Evolutionary conservation across 208 protist genomes (phyloP).

Genomic region (Leishmania turanica): DNA sequence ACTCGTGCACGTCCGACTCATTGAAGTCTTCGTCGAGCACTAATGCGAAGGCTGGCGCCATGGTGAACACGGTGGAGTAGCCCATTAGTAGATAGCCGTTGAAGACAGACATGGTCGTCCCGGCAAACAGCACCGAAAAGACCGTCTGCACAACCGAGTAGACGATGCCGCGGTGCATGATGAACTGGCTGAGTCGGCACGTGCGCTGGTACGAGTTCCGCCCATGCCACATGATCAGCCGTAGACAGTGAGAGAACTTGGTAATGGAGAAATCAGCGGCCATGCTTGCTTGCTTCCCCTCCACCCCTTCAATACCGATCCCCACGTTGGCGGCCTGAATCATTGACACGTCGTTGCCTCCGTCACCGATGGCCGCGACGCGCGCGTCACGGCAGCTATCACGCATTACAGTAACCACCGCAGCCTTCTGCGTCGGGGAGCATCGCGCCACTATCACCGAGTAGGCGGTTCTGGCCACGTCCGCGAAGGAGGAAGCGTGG

Average conservation of each 20-base stretch:
- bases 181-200: slow-evolving; percentile 95
- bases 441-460: slow-evolving; percentile 97
- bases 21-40: slow-evolving; percentile 97
- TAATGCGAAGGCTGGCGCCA: slow-evolving; percentile 97
- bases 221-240: slow-evolving; percentile 91
- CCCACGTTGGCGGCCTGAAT: slow-evolving; percentile 95
- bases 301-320: slow-evolving; percentile 98
- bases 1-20: slow-evolving; percentile 92
- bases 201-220: slow-evolving; percentile 93
- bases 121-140: slow-evolving; percentile 98
- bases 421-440: slow-evolving; percentile 98
- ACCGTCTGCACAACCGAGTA: slow-evolving; percentile 98
- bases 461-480: slow-evolving; percentile 66
- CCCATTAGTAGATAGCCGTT: slow-evolving; percentile 96
- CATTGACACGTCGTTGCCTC: slow-evolving; percentile 99
- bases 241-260: slow-evolving; percentile 93
- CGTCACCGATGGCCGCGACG: slow-evolving; percentile 97
- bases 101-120: slow-evolving; percentile 97
- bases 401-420: slow-evolving; percentile 92
- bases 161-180: slow-evolving; percentile 99
- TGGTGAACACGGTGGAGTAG: slow-evolving; percentile 98
- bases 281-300: slow-evolving; percentile 98
- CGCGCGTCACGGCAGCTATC: slow-evolving; percentile 50
- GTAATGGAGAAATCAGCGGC: slow-evolving; percentile 98
- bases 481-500: slow-evolving; percentile 45